A percentile compares a stretch with the other conserved stretches of the same genome.
Conservation (phyloP, 257 asterid species). For the Nicotiana knightiana region DNA sequence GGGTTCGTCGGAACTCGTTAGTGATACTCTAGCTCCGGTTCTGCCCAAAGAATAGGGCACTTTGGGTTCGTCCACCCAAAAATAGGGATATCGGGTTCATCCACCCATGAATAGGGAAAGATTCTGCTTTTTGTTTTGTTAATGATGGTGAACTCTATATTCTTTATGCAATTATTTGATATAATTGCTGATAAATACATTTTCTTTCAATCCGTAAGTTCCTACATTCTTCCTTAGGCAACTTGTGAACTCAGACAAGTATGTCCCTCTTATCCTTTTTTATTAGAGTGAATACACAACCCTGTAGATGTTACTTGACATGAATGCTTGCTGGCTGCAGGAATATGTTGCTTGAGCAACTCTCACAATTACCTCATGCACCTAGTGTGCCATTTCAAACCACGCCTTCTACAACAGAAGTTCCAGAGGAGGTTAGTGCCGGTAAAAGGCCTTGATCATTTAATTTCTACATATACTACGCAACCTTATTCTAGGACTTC, state of each 20-base stretch:
- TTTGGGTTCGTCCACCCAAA: no score
- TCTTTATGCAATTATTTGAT: neutral
- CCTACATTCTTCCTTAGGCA: neutral
- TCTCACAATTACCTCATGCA: slow-evolving; percentile 64
- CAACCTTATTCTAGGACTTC: slow-evolving; percentile 9
- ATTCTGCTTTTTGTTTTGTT: neutral
- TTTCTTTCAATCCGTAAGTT: neutral
- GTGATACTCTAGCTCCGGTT: no score
- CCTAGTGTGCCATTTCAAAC: slow-evolving; percentile 81
- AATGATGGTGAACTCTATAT: neutral
- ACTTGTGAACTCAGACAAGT: neutral
- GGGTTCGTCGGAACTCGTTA: no score
- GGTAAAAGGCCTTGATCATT: slow-evolving; percentile 2
- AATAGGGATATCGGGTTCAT: no score
- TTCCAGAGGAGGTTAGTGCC: slow-evolving; percentile 64
- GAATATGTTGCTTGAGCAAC: slow-evolving; percentile 65
- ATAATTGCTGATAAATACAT: neutral
- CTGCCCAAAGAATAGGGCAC: no score
- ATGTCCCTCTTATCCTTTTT: neutral
- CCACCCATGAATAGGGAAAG: neutral
- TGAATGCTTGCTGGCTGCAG: slow-evolving; percentile 33
- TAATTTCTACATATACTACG: slow-evolving; percentile 2
- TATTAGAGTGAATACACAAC: neutral
- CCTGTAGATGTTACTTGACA: neutral
- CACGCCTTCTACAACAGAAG: slow-evolving; percentile 56